phyloP scores from a whole-genome alignment of 2,329 filamentous ascomycete species.

The Fusarium torreyae region DNA sequence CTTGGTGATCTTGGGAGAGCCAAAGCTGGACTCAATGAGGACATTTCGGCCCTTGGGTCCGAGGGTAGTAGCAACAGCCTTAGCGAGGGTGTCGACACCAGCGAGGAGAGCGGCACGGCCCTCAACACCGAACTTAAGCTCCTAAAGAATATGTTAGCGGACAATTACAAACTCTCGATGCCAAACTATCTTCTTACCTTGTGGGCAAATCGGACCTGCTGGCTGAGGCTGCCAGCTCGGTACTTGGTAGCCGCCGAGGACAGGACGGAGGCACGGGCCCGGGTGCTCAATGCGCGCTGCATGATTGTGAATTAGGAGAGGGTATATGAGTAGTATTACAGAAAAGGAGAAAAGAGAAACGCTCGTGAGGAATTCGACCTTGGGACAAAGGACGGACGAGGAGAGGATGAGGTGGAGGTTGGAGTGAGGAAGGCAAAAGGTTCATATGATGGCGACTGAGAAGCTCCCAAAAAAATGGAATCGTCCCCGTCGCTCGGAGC shows the following conservation, averaged over 20 bases:
- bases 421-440: conserved; percentile 42
- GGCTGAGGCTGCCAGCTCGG: conserved; percentile 77
- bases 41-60: conserved; percentile 99
- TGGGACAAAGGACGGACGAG: conserved; percentile 47
- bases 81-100: conserved; percentile 97
- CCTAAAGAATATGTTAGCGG: conserved; percentile 68
- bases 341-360: conserved; percentile 49
- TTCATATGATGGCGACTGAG: conserved; percentile 50
- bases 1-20: conserved; percentile 99
- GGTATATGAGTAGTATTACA: conserved; percentile 51
- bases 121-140: conserved; percentile 98
- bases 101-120: conserved; percentile 88
- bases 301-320: conserved; percentile 71
- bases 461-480: conserved; percentile 57
- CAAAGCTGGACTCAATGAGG: conserved; percentile 97
- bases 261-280: conserved; percentile 84
- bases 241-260: conserved; percentile 77
- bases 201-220: conserved; percentile 97
- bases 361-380: conserved; percentile 48
- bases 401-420: conserved; percentile 28
- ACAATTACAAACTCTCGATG: background rate
- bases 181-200: conserved; percentile 74
- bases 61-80: conserved; percentile 94
- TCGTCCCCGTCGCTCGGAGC: conserved; percentile 53
- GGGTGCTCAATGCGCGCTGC: conserved; percentile 94